Evolutionary conservation across 2,329 filamentous ascomycete species (phyloP), one percentile per base, ranked within the genome.

Genomic region (Cercospora brassicicola): DNA sequence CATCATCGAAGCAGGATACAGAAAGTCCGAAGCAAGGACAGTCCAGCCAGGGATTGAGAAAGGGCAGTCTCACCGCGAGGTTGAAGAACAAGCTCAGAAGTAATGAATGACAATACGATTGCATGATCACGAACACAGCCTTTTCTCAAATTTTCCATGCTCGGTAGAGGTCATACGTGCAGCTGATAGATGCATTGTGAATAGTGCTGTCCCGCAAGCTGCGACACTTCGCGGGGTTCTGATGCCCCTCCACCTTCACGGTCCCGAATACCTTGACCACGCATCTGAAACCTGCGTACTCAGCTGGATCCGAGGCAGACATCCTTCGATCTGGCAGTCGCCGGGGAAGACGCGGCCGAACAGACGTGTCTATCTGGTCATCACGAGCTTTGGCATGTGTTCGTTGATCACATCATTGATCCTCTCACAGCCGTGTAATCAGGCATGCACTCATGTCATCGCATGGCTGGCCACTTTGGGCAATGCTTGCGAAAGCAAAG

Each of bases 21-120:
- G 45, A 57, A n/a, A 55, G 48, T 64, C 20, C 48, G 20, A 64
- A 45, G 51, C 31, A 26, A 30, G 62, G 62, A 64, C 62, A 39
- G 39, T 62, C 59, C 30, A 59, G 30, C 55, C 55, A 36, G 55
- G 55, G 55, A 23, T 36, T 56, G 5, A 45, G 62, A 42, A 64
- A 64, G 23, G 62, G 62, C 62, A 64, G 62, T 53, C 62, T 64
- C 26, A 64, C 51, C 30, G 62, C 62, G 23, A 39, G 62, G 31
- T 13, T 64, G 20, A 64, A 64, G 62, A 64, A 53, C 62, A 64
- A 64, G 62, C 62, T 64, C 53, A 57, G 51, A 64, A 64, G 62
- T 59, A 64, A 59, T 64, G 62, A 64, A 64, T 64, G 53, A 64
- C 59, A 57, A 64, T 45, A 64, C 23, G 61, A 64, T 56, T 39